Evolutionary conservation across 2,329 filamentous ascomycete genomes (phyloP), one percentile per base, ranked within the genome.

Genomic region (Stachybotrys chlorohalonatus): DNA sequence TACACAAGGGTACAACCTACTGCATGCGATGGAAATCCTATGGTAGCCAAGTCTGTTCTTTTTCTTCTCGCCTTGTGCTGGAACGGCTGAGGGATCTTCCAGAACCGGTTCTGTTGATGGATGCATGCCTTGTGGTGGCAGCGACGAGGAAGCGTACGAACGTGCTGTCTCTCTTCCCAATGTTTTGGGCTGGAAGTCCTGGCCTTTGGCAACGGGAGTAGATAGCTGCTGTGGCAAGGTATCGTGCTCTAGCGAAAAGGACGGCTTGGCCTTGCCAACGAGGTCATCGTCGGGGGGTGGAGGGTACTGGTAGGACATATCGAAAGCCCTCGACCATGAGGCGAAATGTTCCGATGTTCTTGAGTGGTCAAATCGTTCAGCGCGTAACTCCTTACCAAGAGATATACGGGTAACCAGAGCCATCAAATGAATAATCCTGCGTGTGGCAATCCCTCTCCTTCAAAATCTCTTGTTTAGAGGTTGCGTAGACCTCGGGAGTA

Each of bases 1-100:
- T 45, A 11, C 45, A 11, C 31, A 31, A 1, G 11, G 7, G 45
- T 47, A 55, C 16, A 45, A 84, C 92, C 83, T 81, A 97, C 93
- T 88, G 76, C 93, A 97, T 62, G 93, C 94, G 63, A 96, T 90
- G 49, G 92, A 95, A 42, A 91, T 96, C 66, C 93, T 84, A 74
- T 96, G 93, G 68, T 97, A 97, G 46, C 93, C 93, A 57, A 97
- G 79, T 73, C 95, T 96, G 71, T 96, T 96, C 66, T 92, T 84
- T 57, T 75, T 79, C 70, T 79, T 83, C 56, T 83, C 80, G 42
- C 69, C 30, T 65, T 59, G 24, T 59, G 53, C 16, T 65, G 64
- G 2, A 42, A 42, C 9, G 8, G 13, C 8, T 9, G 36, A 42
- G 8, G 36, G 36, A 13, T 42, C 36, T 13, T 42, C 36, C 9